A percentile compares a stretch with the other conserved stretches of the same genome.
These are phyloP conservation scores for Pythium diclinum DNA, from an alignment of 352 stramenopile species.

Conservation along the genomic window DNA sequence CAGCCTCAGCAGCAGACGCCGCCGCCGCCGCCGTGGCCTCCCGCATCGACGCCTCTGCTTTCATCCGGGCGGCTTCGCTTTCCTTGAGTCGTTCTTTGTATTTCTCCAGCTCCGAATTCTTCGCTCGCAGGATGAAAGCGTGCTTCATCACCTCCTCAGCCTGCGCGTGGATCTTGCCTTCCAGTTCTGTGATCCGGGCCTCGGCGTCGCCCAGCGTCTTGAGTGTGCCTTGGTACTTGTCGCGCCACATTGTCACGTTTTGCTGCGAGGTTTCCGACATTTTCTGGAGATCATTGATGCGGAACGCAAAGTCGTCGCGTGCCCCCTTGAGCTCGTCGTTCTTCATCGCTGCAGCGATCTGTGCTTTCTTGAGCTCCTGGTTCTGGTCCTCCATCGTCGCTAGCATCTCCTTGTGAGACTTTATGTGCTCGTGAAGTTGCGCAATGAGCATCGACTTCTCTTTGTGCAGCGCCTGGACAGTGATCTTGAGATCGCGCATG, in stretches of 20 bases:
- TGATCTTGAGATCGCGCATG: slow-evolving; percentile 44
- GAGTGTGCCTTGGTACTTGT: slow-evolving; percentile 46
- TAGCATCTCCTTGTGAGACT: slow-evolving; percentile 42
- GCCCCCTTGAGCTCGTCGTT: slow-evolving; percentile 41
- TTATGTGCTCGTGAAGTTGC: slow-evolving; percentile 61
- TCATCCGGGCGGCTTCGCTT: slow-evolving; percentile 37
- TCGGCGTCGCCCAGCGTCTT: slow-evolving; percentile 39
- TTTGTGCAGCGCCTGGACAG: slow-evolving; percentile 52
- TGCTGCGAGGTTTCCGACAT: slow-evolving; percentile 45
- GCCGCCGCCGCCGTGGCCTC: slow-evolving; percentile 30
- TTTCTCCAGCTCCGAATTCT: slow-evolving; percentile 49
- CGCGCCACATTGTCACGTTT: slow-evolving; percentile 38
- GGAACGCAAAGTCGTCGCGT: slow-evolving; percentile 37
- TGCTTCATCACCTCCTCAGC: slow-evolving; percentile 61
- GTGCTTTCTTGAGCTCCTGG: slow-evolving; percentile 50
- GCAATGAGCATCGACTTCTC: slow-evolving; percentile 54
- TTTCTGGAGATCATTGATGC: slow-evolving; percentile 31
- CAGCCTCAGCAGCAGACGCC: slow-evolving; percentile 27
- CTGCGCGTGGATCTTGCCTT: slow-evolving; percentile 39
- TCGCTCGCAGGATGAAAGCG: slow-evolving; percentile 49
- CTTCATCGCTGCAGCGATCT: slow-evolving; percentile 40
- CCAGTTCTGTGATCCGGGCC: slow-evolving; percentile 38
- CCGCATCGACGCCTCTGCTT: slow-evolving; percentile 32
- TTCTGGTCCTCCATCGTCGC: slow-evolving; percentile 48
- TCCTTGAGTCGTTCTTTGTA: slow-evolving; percentile 48